Conservation (phyloP, 306 rosid species). For the Prunus padus region DNA sequence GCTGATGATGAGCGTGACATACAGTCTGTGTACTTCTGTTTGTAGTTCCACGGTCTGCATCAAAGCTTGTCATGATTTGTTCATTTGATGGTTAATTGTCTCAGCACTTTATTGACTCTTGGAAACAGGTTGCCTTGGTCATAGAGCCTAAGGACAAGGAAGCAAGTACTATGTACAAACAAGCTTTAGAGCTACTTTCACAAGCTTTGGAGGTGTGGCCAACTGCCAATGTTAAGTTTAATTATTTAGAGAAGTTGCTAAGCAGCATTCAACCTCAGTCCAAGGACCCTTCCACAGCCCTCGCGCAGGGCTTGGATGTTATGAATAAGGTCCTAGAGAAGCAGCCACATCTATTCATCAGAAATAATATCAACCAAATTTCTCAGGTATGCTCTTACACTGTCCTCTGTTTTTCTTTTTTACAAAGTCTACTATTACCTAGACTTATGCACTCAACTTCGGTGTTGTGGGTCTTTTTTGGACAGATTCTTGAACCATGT, state of each 20-base stretch:
- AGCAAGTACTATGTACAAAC: constrained; percentile 90
- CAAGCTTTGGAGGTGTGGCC: constrained; percentile 99
- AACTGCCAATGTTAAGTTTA: constrained; percentile 91
- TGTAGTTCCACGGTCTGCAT: neutral
- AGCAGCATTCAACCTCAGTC: constrained; percentile 97
- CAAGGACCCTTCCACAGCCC: constrained; percentile 97
- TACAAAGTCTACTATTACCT: constrained; percentile 12
- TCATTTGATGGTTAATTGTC: neutral
- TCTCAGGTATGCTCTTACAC: constrained; percentile 69
- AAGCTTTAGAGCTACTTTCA: constrained; percentile 92
- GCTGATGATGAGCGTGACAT: constrained; percentile 8
- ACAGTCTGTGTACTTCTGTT: neutral
- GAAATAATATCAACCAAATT: constrained; percentile 90
- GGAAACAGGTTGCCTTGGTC: constrained; percentile 87
- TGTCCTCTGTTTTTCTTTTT: neutral
- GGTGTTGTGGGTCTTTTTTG: constrained; percentile 20
- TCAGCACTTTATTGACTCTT: constrained; percentile 24
- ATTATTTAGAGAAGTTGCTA: constrained; percentile 91
- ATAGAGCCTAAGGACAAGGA: constrained; percentile 99
- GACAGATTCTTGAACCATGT: constrained; percentile 97
- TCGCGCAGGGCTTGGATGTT: constrained; percentile 98
- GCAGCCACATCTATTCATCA: constrained; percentile 93
- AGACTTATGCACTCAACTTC: constrained; percentile 13
- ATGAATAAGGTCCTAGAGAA: constrained; percentile 98
- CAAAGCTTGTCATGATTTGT: neutral